Base-by-base conservation (phyloP, 768 basidiomycete genomes). In the Phlebiopsis flavidoalba region DNA sequence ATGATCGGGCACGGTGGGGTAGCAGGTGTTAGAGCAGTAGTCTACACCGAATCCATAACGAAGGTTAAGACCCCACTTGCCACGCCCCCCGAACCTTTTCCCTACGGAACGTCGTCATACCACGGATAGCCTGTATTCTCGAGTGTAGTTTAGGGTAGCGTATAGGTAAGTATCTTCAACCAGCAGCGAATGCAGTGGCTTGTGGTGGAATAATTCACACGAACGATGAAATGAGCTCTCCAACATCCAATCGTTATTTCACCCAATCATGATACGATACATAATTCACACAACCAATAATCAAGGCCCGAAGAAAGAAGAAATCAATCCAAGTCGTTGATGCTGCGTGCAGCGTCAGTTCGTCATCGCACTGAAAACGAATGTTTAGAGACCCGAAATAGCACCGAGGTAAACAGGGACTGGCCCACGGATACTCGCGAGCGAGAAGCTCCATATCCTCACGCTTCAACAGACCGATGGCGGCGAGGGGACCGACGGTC, bases 281-380 rank as follows among this genome's bases (percentile, higher is more conserved):
- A 53, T 19, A 53, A 31, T 37, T 19, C 52, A n/a, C 10, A 52
- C 14, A 15, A 52, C 15, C 50, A 52, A 52, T 14, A 15, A 53
- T 53, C 17, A 53, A 53, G 8, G 3, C 36, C 40, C 40, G 17
- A 43, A 3, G 40, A 12, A 52, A 24, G 14, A 33, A 12, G 15
- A 57, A 47, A 22, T 46, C 43, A 57, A 22, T 57, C 55, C 24
- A 57, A 35, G 24, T 57, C 55, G 45, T 57, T 57, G 5, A 57
- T 22, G 45, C 55, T 57, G 36, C 55, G 55, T 10, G 55, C 24
- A 11, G 22, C n/a, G 24, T 36, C n/a, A n/a, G n/a, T n/a, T n/a
- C n/a, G n/a, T 40, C 55, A 40, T 35, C 8, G 12, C 24, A 15
- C 55, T 43, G 40, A 10, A 57, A 19, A 8, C 2, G n/a, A 5